Conservation (phyloP, 176 grass and related monocot genomes). For the Canna indica region DNA sequence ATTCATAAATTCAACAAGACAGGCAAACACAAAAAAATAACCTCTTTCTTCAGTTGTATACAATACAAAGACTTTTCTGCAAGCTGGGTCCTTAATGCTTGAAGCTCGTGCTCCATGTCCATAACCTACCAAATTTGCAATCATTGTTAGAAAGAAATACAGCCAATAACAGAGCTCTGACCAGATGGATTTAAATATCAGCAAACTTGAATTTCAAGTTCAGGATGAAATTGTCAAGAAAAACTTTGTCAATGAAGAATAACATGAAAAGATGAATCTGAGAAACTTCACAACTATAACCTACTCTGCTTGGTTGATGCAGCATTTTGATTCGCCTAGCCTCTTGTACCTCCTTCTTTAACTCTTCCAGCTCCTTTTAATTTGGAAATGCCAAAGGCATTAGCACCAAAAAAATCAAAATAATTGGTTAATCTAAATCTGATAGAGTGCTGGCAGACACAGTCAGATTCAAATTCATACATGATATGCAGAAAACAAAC, state of each 20-base stretch:
- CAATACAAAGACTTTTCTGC: constrained; percentile 74
- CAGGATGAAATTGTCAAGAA: background rate
- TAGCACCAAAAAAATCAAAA: background rate
- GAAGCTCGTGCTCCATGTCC: constrained; percentile 96
- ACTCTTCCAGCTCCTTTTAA: constrained; percentile 65
- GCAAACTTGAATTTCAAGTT: background rate
- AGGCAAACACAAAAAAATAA: constrained; percentile 5
- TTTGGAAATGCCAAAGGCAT: constrained; percentile 6
- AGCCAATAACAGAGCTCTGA: background rate
- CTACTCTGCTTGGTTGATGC: constrained; percentile 97
- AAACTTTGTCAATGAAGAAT: background rate
- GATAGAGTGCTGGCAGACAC: background rate
- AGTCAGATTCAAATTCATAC: constrained; percentile 6
- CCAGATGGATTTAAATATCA: background rate
- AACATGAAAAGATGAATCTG: background rate
- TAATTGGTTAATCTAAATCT: background rate
- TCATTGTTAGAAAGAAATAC: constrained; percentile 10
- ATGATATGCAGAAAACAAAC: constrained; percentile 8
- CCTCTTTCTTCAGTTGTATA: constrained; percentile 89
- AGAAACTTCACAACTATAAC: constrained; percentile 15
- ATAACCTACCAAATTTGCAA: constrained; percentile 38
- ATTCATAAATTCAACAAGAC: background rate
- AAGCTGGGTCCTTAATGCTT: constrained; percentile 53
- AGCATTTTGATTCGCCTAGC: constrained; percentile 98
- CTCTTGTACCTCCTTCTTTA: constrained; percentile 79